Evolutionary conservation across 306 rosid genomes (phyloP).

Genomic region (Malus sieversii): DNA sequence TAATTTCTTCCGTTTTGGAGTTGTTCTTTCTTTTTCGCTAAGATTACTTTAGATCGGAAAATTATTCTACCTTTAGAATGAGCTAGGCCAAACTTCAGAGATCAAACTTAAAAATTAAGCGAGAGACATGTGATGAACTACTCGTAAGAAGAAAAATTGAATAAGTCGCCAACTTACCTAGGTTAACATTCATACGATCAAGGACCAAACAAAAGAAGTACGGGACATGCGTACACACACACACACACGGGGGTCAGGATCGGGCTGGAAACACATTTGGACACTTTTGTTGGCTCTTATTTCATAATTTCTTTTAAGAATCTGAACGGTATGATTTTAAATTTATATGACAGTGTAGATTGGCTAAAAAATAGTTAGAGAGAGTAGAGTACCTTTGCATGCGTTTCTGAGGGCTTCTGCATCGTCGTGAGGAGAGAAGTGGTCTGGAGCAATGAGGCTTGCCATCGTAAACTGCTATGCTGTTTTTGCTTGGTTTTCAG

Average conservation of each 20-base stretch:
- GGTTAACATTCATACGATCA: not conserved
- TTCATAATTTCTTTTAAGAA: too few species aligned
- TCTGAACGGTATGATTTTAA: too few species aligned
- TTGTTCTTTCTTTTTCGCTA: not conserved
- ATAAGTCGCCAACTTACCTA: not conserved
- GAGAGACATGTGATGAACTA: not conserved
- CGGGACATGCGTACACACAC: not conserved
- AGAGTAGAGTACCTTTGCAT: constrained; percentile 36
- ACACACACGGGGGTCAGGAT: not conserved
- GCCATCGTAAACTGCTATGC: constrained; percentile 34
- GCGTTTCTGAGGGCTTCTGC: constrained; percentile 58
- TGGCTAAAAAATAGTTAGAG: not conserved
- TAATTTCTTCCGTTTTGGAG: not conserved
- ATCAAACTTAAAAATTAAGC: not conserved
- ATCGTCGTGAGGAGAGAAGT: constrained; percentile 41
- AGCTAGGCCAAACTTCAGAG: not conserved
- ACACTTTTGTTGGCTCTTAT: too few species aligned
- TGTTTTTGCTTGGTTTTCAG: not conserved
- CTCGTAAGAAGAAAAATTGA: not conserved
- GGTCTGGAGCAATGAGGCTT: constrained; percentile 26
- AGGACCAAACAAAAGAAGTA: not conserved
- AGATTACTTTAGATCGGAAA: too few species aligned
- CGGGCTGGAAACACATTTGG: not conserved
- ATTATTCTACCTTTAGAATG: too few species aligned
- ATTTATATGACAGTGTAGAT: not conserved